These are phyloP conservation scores for Asparagopsis taxiformis DNA, from an alignment of 31 red algal genomes.

Conservation along the genomic window DNA sequence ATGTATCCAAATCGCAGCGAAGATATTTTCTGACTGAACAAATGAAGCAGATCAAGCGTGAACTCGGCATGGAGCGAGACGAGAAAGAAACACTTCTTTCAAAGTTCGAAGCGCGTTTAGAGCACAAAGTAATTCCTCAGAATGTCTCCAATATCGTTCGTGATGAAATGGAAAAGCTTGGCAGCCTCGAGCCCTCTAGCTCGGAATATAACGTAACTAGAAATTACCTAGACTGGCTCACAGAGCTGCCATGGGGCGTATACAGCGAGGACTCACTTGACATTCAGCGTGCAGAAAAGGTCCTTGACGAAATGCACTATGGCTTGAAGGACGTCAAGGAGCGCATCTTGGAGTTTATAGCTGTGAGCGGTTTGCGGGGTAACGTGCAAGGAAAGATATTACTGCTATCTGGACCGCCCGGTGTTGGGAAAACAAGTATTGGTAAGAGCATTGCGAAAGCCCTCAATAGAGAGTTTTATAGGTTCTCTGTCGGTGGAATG, in stretches of 20 bases:
- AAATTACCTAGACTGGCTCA: slow-evolving; percentile 97
- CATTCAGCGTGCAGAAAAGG: slow-evolving; percentile 48
- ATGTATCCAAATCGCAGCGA: slow-evolving; percentile 78
- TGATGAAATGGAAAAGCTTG: slow-evolving; percentile 89
- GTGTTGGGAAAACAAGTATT: slow-evolving; percentile 95
- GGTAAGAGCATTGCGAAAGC: slow-evolving; percentile 84
- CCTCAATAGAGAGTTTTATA: slow-evolving; percentile 88
- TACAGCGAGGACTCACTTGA: slow-evolving; percentile 80
- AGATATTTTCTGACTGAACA: slow-evolving; percentile 97
- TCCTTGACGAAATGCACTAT: slow-evolving; percentile 94
- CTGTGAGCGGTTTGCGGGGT: slow-evolving; percentile 65
- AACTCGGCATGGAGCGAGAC: slow-evolving; percentile 93
- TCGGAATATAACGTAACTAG: slow-evolving; percentile 91
- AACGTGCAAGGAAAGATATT: slow-evolving; percentile 90
- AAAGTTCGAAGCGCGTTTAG: slow-evolving; percentile 75
- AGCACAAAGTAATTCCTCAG: slow-evolving; percentile 74
- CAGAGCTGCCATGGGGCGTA: slow-evolving; percentile 88
- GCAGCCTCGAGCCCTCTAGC: slow-evolving; percentile 77
- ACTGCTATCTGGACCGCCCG: slow-evolving; percentile 90
- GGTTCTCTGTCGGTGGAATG: slow-evolving; percentile 98
- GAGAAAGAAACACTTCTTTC: slow-evolving; percentile 75
- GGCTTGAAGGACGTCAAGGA: slow-evolving; percentile 95
- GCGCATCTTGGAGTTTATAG: slow-evolving; percentile 94
- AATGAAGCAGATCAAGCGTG: slow-evolving; percentile 94
- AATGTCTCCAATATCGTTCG: slow-evolving; percentile 55